Evolutionary conservation across 2,329 filamentous ascomycete genomes (phyloP).

Genomic region (Trichoderma koningii): DNA sequence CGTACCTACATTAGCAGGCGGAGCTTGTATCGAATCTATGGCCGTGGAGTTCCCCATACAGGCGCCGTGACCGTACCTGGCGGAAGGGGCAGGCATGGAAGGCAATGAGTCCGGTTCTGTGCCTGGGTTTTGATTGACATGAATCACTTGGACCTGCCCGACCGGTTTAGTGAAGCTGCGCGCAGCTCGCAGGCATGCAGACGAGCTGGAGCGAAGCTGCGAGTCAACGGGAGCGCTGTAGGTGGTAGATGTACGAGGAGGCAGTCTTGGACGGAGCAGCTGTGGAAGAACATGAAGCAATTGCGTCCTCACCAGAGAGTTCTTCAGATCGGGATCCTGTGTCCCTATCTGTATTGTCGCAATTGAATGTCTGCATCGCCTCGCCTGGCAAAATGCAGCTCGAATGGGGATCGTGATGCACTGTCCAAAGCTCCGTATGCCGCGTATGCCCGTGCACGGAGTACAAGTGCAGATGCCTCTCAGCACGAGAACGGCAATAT

Average conservation of each 20-base stretch:
- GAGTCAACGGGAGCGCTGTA: background rate
- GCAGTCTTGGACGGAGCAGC: too few species aligned
- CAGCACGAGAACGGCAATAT: background rate
- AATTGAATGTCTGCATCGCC: background rate
- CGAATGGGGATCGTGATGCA: background rate
- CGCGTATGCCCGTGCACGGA: background rate
- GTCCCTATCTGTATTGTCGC: too few species aligned
- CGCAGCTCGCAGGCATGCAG: background rate
- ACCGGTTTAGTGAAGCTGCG: conserved; percentile 18
- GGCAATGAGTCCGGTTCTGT: conserved; percentile 7
- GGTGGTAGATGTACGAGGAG: background rate
- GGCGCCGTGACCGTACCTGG: background rate
- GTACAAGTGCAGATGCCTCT: background rate
- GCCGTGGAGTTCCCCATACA: too few species aligned
- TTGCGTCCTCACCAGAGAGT: too few species aligned
- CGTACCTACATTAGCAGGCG: conserved; percentile 13
- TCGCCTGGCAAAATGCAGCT: background rate
- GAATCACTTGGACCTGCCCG: conserved; percentile 13
- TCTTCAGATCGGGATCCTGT: too few species aligned
- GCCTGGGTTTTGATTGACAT: background rate
- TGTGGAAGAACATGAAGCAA: too few species aligned
- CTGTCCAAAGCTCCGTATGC: background rate
- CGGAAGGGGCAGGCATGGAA: background rate
- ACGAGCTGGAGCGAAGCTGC: too few species aligned
- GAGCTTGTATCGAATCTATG: background rate